Evolutionary conservation across 2,329 filamentous ascomycete genomes (phyloP), one percentile per base, ranked within the genome.

Genomic region (Colletotrichum melonis): DNA sequence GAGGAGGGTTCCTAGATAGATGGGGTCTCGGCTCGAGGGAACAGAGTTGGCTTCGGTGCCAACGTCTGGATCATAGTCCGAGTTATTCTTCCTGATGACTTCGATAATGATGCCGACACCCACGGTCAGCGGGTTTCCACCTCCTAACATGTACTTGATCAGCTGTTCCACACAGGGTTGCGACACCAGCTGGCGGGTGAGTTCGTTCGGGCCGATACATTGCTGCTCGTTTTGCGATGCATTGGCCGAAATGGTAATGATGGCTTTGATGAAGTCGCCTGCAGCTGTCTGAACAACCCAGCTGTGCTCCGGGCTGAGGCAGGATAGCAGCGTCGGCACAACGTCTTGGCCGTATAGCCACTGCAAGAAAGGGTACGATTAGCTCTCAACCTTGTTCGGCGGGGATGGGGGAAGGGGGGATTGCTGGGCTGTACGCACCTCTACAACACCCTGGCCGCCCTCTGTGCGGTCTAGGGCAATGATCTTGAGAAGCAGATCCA

Each of bases 31-130:
- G 76, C 91, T 93, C 1, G 95, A 96, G 0, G 96, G 96, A 67
- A 92, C 87, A 3, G 93, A 90, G 76, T 94, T 94, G 32, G 94
- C 91, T 72, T 95, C 94, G 62, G 93, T 91, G 74, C 95, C 92
- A 77, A 95, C 94, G 77, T 98, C 97, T 1, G 97, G 93, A 78
- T 99, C 97, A 81, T 99, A 99, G 83, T 99, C 97, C 0, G 97
- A 98, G 82, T 99, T 99, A 84, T 99, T 99, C 86, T 99, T 99
- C 74, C 97, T 91, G 81, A 99, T 99, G 58, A 99, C 97, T 84
- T 99, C 97, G 76, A 99, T 99, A 42, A 99, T 91, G 79, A 98
- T 98, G 24, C 97, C 97, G 12, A 99, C 97, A 63, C 97, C 97
- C 19, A 98, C 97, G 0, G 96, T 98, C 72, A 99, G 85, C 6